Conservation (phyloP, 306 rosid species). For the Coriaria nepalensis region DNA sequence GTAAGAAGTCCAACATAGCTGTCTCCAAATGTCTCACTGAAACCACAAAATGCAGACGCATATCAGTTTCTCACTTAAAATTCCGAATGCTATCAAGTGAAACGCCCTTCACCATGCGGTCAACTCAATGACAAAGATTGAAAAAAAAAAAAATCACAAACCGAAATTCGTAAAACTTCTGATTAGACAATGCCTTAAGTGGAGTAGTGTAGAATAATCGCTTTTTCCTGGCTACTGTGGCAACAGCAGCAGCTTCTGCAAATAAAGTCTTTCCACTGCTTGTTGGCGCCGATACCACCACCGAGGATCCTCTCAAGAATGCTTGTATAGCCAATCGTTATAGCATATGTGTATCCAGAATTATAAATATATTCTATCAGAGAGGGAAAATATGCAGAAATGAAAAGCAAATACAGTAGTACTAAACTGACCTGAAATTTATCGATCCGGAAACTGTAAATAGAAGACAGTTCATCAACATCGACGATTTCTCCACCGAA, state of each 20-base stretch:
- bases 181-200: constrained; percentile 92
- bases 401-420: too few species aligned
- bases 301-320: constrained; percentile 79
- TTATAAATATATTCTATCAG: neutral
- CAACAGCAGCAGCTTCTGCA: constrained; percentile 89
- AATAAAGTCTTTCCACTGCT: constrained; percentile 94
- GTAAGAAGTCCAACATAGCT: constrained; percentile 86
- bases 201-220: constrained; percentile 85
- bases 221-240: constrained; percentile 65
- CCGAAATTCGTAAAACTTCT: constrained; percentile 97
- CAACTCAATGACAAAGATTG: neutral
- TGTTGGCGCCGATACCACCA: constrained; percentile 95
- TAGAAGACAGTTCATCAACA: constrained; percentile 58
- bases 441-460: constrained; percentile 80
- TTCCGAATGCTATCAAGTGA: neutral
- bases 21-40: constrained; percentile 79
- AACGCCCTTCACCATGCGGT: neutral
- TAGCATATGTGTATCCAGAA: neutral
- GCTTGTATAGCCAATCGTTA: constrained; percentile 81
- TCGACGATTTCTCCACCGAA: constrained; percentile 70
- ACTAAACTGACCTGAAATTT: constrained; percentile 55
- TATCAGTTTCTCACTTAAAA: constrained; percentile 2
- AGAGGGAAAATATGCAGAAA: neutral
- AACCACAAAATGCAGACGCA: constrained; percentile 17
- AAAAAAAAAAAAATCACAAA: constrained; percentile 8